phyloP scores from a whole-genome alignment of 2,329 filamentous ascomycete genomes.

The Phaeomoniella chlamydospora region DNA sequence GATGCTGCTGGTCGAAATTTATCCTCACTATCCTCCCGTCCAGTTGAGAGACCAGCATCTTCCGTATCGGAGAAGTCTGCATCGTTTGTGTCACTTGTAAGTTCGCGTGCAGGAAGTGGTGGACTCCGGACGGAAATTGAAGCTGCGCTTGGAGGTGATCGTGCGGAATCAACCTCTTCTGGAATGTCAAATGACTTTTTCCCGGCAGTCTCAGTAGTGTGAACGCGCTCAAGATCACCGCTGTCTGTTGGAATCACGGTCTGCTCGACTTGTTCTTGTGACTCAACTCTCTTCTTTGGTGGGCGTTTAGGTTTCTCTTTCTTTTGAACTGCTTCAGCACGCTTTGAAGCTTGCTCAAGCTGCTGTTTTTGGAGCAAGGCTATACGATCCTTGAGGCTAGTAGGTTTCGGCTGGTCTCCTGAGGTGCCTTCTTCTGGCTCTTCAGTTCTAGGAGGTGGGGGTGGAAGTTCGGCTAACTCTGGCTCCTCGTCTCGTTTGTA shows the following conservation, averaged over 20 bases:
- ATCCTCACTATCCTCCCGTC: slow-evolving; percentile 63
- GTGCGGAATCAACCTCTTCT: slow-evolving; percentile 7
- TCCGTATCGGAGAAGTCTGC: slow-evolving; percentile 53
- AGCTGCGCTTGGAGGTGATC: slow-evolving; percentile 18
- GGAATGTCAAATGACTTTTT: slow-evolving; percentile 20
- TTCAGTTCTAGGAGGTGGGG: slow-evolving; percentile 19
- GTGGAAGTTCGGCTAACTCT: slow-evolving; percentile 17
- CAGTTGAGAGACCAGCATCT: slow-evolving; percentile 48
- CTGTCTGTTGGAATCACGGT: slow-evolving; percentile 12
- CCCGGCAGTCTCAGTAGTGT: slow-evolving; percentile 17
- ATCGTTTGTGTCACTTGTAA: slow-evolving; percentile 48
- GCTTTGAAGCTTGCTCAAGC: slow-evolving; percentile 69
- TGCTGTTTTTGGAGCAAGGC: slow-evolving; percentile 89
- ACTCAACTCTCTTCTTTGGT: slow-evolving; percentile 42
- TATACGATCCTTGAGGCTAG: slow-evolving; percentile 88
- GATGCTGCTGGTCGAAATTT: slow-evolving; percentile 16
- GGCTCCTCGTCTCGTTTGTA: slow-evolving; percentile 85
- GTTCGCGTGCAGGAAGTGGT: slow-evolving; percentile 31
- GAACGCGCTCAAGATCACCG: slow-evolving; percentile 14
- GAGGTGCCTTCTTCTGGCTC: slow-evolving; percentile 35
- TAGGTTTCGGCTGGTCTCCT: slow-evolving; percentile 79
- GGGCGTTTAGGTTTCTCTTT: slow-evolving; percentile 80
- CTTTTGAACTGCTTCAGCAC: slow-evolving; percentile 62
- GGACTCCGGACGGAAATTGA: slow-evolving; percentile 17
- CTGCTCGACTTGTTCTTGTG: slow-evolving; percentile 11